Evolutionary conservation across 2,329 filamentous ascomycete genomes (phyloP).

Genomic region (Orbilia javanica): DNA sequence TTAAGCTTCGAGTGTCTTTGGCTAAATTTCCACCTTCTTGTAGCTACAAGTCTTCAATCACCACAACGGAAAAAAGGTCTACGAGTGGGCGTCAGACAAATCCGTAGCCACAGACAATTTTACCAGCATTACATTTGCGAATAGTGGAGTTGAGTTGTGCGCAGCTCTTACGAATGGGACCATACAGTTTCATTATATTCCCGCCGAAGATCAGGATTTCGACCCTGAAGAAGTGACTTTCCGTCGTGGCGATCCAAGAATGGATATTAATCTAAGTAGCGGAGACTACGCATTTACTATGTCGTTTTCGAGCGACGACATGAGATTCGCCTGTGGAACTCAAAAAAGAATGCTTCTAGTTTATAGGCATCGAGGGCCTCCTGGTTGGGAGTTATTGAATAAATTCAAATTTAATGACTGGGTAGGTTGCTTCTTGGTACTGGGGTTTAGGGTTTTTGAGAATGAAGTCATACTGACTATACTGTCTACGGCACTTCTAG

Average conservation of each 20-base stretch:
- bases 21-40: background rate
- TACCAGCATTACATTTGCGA: slow-evolving; percentile 45
- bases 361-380: slow-evolving; percentile 38
- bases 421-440: slow-evolving; percentile 16
- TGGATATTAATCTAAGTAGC: slow-evolving; percentile 46
- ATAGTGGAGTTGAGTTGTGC: slow-evolving; percentile 48
- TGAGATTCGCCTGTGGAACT: slow-evolving; percentile 51
- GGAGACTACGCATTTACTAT: slow-evolving; percentile 56
- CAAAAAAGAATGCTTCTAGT: slow-evolving; percentile 55
- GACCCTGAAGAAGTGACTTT: slow-evolving; percentile 45
- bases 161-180: slow-evolving; percentile 42
- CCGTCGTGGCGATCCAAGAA: slow-evolving; percentile 41
- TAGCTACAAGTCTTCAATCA: slow-evolving; percentile 56
- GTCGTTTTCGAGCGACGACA: slow-evolving; percentile 53
- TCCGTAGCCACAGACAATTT: slow-evolving; percentile 49
- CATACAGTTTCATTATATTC: slow-evolving; percentile 55
- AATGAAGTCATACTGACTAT: slow-evolving; percentile 30
- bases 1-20: background rate
- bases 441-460: background rate
- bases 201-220: slow-evolving; percentile 36
- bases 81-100: slow-evolving; percentile 51
- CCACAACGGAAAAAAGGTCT: slow-evolving; percentile 41
- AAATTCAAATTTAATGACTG: slow-evolving; percentile 58
- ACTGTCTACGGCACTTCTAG: slow-evolving; percentile 7
- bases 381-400: slow-evolving; percentile 45